Percentiles rank a stretch among this genome's conserved stretches.
These are phyloP conservation scores for Ensete ventricosum DNA, from an alignment of 176 grass and related monocot genomes.

Conservation along the genomic window DNA sequence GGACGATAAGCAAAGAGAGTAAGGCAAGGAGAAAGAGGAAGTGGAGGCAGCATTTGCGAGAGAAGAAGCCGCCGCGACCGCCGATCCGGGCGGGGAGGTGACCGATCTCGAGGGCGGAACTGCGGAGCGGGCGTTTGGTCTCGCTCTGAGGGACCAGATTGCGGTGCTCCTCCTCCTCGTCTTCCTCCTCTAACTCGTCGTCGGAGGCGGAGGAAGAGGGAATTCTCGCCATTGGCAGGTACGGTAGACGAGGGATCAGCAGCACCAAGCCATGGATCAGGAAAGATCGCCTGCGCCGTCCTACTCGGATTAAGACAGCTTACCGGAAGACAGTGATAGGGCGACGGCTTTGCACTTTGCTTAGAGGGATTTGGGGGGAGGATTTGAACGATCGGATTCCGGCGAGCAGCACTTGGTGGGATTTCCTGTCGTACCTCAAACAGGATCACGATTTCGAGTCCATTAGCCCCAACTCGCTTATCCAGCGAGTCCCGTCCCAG, in stretches of 20 bases:
- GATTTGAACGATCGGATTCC: not conserved
- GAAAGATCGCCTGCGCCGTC: not conserved
- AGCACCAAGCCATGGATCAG: not conserved
- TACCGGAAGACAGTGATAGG: not conserved
- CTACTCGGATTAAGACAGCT: too few relatives aligned
- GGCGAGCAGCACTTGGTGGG: not conserved
- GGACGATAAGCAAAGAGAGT: conserved; percentile 43
- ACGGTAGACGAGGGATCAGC: not conserved
- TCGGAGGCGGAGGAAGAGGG: conserved; percentile 29
- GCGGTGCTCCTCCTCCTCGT: conserved; percentile 76
- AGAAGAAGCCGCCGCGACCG: conserved; percentile 26
- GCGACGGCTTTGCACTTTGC: not conserved
- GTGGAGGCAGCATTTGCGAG: conserved; percentile 45
- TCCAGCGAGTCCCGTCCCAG: too few relatives aligned
- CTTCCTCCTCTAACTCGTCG: conserved; percentile 40
- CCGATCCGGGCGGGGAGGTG: conserved; percentile 13
- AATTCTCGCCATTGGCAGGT: conserved; percentile 32
- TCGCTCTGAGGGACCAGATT: conserved; percentile 65
- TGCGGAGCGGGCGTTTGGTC: not conserved
- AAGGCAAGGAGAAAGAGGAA: conserved; percentile 40
- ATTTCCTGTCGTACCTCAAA: not conserved
- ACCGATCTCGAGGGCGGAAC: conserved; percentile 19
- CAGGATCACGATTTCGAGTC: not conserved
- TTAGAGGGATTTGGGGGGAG: not conserved
- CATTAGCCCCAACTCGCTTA: too few relatives aligned